Conservation (phyloP, 2,329 filamentous ascomycete species). For the Alternaria incomplexa region DNA sequence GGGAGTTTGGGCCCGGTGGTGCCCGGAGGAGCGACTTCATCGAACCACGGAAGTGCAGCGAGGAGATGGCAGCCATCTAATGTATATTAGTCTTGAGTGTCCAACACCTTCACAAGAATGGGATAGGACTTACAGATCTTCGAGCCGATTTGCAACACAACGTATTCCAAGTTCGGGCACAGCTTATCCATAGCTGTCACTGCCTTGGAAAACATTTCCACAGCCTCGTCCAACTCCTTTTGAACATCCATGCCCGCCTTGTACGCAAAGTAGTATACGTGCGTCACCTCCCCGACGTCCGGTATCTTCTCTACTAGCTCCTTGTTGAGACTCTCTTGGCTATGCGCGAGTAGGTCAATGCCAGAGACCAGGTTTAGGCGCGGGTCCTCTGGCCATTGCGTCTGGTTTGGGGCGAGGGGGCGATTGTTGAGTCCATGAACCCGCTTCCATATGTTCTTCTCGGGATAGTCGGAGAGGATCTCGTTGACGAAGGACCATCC, state of each 20-base stretch:
- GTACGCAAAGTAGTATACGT: conserved; percentile 55
- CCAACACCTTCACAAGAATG: not conserved
- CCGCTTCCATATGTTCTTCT: conserved; percentile 39
- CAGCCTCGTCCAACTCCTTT: conserved; percentile 49
- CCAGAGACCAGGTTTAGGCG: conserved; percentile 52
- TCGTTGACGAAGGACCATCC: conserved; percentile 54
- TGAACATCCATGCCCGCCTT: conserved; percentile 50
- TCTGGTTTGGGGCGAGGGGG: conserved; percentile 38
- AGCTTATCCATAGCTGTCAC: conserved; percentile 40
- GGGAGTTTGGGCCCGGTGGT: conserved; percentile 11
- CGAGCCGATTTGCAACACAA: conserved; percentile 40
- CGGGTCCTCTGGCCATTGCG: conserved; percentile 49
- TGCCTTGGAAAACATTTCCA: conserved; percentile 51
- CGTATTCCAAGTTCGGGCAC: conserved; percentile 29
- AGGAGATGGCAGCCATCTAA: conserved; percentile 52
- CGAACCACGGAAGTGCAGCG: conserved; percentile 30
- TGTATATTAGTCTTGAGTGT: not conserved
- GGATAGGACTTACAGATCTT: conserved; percentile 40
- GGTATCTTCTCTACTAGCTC: conserved; percentile 42
- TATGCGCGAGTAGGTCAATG: conserved; percentile 50
- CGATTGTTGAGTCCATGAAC: conserved; percentile 53
- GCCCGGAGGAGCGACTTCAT: conserved; percentile 1
- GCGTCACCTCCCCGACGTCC: conserved; percentile 49
- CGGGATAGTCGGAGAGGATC: conserved; percentile 48
- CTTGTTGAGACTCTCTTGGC: conserved; percentile 48